Base-by-base conservation (phyloP, 148 eudicot species). In the Spergularia marina region DNA sequence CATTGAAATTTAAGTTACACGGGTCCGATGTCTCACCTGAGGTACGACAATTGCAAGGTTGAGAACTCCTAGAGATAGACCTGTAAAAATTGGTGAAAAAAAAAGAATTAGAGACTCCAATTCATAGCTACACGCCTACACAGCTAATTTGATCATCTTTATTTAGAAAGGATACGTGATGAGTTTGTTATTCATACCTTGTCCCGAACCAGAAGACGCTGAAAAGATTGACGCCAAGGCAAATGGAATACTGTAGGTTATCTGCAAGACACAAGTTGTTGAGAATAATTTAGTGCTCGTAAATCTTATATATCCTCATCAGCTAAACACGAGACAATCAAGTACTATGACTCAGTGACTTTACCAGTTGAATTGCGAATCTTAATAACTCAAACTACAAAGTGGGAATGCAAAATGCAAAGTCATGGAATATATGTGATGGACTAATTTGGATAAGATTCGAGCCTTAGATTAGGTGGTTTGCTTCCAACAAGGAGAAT, bases 211-310 rank as follows among this genome's bases (percentile, higher is more conserved):
- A 25, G 84, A 62, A 13, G 78, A 72, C 53, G 79, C 88, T 4
- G 90, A 86, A 75, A 83, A 90, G 69, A 90, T 90, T 2, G 91
- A 90, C 49, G 91, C 91, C 52, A 90, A 61, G 25, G 94, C 94
- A 40, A 86, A 88, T 0, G 94, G 94, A 67, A 90, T 81, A 79
- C 91, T 88, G 47, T 56, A 86, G 15, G 89, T 88, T 10, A 88
- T 75, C 91, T 86, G 85, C 41, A 23, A 15, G 4, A 67, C 51
- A 81, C 4, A 52, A 15, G 68, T 53, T 55, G 65, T 54, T 10
- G 34, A 53, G 52, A 57, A 70, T 23, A 59, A 47, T 21, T 58
- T 12, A 53, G 70, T 21, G 30, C 8, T 20, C n/a, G 39, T 9
- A 23, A n/a, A 30, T 30, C 36, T 36, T 2, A 16, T 15, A 36